Percentiles rank a stretch among this genome's conserved stretches.
phyloP scores from a whole-genome alignment of 2,329 filamentous ascomycete genomes.

The Phoma herbarum region DNA sequence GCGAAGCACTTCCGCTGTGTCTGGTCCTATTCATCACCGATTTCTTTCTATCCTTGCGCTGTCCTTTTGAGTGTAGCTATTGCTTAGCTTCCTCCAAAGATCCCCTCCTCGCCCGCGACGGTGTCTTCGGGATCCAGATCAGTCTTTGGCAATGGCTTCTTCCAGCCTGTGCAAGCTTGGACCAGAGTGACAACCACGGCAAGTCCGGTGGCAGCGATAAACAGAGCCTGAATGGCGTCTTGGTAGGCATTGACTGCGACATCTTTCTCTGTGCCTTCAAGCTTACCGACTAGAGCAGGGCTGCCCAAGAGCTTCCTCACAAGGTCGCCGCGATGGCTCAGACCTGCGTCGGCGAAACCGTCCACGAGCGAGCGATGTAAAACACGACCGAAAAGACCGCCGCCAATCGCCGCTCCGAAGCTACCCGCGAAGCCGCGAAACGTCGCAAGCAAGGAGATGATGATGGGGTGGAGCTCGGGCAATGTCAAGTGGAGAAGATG shows the following conservation, averaged over 20 bases:
- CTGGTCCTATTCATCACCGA: not conserved
- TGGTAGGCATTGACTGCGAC: slow-evolving; percentile 65
- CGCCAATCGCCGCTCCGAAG: slow-evolving; percentile 81
- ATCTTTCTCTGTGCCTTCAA: slow-evolving; percentile 60
- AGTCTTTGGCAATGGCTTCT: slow-evolving; percentile 40
- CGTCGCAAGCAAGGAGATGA: slow-evolving; percentile 78
- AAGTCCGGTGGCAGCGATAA: slow-evolving; percentile 61
- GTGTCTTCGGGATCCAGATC: slow-evolving; percentile 33
- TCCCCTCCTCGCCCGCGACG: slow-evolving; percentile 32
- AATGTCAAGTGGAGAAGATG: slow-evolving; percentile 78
- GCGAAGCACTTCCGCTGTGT: not conserved
- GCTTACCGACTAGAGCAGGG: slow-evolving; percentile 62
- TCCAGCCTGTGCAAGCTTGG: slow-evolving; percentile 69
- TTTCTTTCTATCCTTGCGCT: no score
- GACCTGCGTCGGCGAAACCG: slow-evolving; percentile 62
- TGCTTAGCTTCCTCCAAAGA: slow-evolving; percentile 4
- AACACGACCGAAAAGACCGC: slow-evolving; percentile 74
- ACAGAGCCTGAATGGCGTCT: slow-evolving; percentile 62
- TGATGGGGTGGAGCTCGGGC: slow-evolving; percentile 74
- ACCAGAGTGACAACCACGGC: slow-evolving; percentile 60
- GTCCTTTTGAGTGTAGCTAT: not conserved
- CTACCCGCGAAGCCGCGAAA: slow-evolving; percentile 84
- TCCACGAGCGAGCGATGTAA: slow-evolving; percentile 64
- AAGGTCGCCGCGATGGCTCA: slow-evolving; percentile 54
- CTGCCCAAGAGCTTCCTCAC: slow-evolving; percentile 66